Percentiles rank a stretch among this genome's conserved stretches.
Conservation (phyloP, 495 filamentous ascomycete genomes). For the Annulohypoxylon bovei region DNA sequence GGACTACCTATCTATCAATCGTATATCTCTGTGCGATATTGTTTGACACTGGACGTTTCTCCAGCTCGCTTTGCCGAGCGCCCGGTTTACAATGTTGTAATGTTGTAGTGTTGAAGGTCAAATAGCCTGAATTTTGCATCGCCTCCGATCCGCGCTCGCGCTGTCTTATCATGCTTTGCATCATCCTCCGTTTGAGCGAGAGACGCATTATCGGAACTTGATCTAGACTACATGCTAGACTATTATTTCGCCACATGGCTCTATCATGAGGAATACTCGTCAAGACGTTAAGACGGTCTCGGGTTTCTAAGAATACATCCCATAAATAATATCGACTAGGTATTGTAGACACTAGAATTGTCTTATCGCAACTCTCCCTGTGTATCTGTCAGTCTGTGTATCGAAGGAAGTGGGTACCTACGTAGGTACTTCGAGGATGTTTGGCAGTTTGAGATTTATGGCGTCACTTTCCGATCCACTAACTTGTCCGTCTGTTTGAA, state of each 20-base stretch:
- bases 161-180: conserved; percentile 9
- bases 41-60: conserved; percentile 24
- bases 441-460: conserved; percentile 28
- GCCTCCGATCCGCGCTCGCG: background rate
- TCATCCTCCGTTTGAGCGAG: conserved; percentile 27
- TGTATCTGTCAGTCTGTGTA: no score
- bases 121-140: conserved; percentile 38
- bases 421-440: conserved; percentile 2
- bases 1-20: conserved; percentile 6
- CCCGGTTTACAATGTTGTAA: background rate
- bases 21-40: conserved; percentile 10
- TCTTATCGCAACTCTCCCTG: conserved; percentile 10
- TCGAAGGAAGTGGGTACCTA: background rate
- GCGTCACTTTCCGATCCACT: conserved; percentile 29
- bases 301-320: conserved; percentile 39
- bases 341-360: background rate
- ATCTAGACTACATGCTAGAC: conserved; percentile 17
- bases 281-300: conserved; percentile 5
- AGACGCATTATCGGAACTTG: conserved; percentile 9
- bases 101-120: no score
- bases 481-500: background rate
- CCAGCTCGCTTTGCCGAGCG: conserved; percentile 24
- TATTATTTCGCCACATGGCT: conserved; percentile 22
- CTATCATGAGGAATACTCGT: background rate
- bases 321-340: background rate